These are phyloP conservation scores for Lepiota venenata DNA, from an alignment of 768 basidiomycete genomes.

Conservation along the genomic window DNA sequence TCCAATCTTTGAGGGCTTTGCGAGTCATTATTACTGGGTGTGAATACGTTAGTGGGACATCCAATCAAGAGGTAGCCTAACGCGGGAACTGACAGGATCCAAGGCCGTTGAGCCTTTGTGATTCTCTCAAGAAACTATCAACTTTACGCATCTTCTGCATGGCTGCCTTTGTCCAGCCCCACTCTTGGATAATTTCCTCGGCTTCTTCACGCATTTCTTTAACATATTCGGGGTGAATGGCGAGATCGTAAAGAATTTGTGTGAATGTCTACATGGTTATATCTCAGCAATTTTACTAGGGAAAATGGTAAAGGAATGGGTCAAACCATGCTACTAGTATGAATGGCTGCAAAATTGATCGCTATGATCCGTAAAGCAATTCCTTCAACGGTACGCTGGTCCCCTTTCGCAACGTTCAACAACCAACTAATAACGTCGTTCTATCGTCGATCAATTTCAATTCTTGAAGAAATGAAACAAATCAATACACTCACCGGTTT, in stretches of 20 bases:
- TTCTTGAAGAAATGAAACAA: not conserved
- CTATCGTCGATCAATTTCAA: conserved; percentile 16
- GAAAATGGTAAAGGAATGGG: not conserved
- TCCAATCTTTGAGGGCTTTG: conserved; percentile 30
- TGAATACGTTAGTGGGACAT: not conserved
- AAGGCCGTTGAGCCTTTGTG: conserved; percentile 12
- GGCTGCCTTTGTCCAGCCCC: conserved; percentile 32
- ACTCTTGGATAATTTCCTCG: conserved; percentile 24
- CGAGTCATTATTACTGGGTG: conserved; percentile 19
- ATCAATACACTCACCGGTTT: conserved; percentile 8
- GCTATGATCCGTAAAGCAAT: conserved; percentile 27
- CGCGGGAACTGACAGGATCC: not conserved
- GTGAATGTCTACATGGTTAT: conserved; percentile 19
- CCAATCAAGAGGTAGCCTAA: not conserved
- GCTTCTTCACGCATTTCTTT: conserved; percentile 38
- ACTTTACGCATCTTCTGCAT: conserved; percentile 36
- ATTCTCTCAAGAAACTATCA: conserved; percentile 44
- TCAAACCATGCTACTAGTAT: conserved; percentile 37
- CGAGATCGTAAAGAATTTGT: conserved; percentile 21
- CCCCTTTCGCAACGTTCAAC: conserved; percentile 27
- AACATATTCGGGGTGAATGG: conserved; percentile 18
- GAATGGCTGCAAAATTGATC: conserved; percentile 37
- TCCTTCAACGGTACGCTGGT: conserved; percentile 19
- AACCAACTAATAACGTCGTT: conserved; percentile 41
- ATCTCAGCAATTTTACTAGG: not conserved